Evolutionary conservation across 345 rosid species (phyloP), one percentile per base, ranked within the genome.

Genomic region (Heritiera fomes): DNA sequence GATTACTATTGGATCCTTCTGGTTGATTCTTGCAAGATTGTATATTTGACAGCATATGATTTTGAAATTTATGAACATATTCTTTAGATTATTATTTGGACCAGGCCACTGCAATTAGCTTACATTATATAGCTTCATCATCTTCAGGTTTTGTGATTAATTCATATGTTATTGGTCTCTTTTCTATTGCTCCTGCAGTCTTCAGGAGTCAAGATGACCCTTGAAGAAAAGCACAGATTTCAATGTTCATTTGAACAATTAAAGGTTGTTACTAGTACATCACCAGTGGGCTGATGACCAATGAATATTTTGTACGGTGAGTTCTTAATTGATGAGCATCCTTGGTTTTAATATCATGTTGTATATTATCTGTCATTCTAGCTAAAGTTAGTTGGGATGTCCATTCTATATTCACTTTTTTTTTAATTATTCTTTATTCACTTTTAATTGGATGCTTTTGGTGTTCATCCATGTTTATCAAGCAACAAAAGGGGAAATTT

Each of bases 151-250:
- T 38, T 30, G n/a, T 65, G 28, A 55, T 63, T 41, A 9, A 23
- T 17, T 78, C 38, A 75, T 70, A 49, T 61, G 47, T 43, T 59
- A 15, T 32, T 66, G 17, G 32, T 79, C 14, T 82, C 79, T 11
- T 52, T 80, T 70, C 81, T 17, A 34, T 63, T 78, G 67, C 74
- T 68, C 73, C 50, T 28, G 81, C 87, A 93, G 98, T 77, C 84
- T 11, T 82, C 89, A 0, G 77, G 65, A 76, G 85, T 68, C 23
- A 77, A 80, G 75, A 82, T 93, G 88, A 87, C 86, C 5, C 74
- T 88, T 4, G 91, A 90, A 86, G 93, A 86, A 84, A 90, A 84
- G 63, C 88, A 86, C 84, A 81, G 60, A 83, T 81, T 90, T 71
- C 86, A 83, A 69, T 66, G 67, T 53, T 85, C 89, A 20, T 83